Evolutionary conservation across 164 flowering plant genomes (phyloP), one percentile per base, ranked within the genome.

Genomic region (Berberis vulgaris): DNA sequence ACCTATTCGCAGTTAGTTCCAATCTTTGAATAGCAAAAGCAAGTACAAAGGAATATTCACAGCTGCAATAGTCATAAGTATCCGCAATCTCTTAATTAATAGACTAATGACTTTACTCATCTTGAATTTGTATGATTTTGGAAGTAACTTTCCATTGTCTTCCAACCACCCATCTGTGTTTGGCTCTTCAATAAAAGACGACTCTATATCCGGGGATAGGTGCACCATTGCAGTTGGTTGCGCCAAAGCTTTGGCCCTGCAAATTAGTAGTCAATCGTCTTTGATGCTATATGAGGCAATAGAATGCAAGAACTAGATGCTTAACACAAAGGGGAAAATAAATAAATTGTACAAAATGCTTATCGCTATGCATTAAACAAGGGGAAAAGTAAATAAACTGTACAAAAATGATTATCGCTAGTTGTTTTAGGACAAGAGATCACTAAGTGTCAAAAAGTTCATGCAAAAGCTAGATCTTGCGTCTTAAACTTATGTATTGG

Each of bases 11-110:
- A 26, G 26, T 26, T 26, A 26, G 26, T 26, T 80, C 98, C 98
- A 90, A 65, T 90, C 98, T 79, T 88, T 90, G 69, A 87, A 86
- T 6, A 93, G 74, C 66, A 93, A 69, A 88, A 93, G 84, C 83
- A 90, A 81, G 73, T 93, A 93, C 9, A 93, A 72, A 43, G 98
- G 96, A 49, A 88, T 71, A 64, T 90, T 88, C 12, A 90, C 81
- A 41, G 80, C 83, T 61, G 94, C 96, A 69, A 93, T 77, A 61
- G 82, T 70, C 42, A 63, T 60, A 56, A 87, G 59, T 74, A 77
- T 75, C 56, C 74, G 66, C 5, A 86, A 43, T 3, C 77, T 71
- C 42, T 81, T 69, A 45, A 86, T 2, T 42, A 84, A 60, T 76
- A 91, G 79, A 44, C 71, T 72, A 65, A 77, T 65, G 54, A 83